Base-by-base conservation (phyloP, 805 yeast species). In the Candida suzukii region DNA sequence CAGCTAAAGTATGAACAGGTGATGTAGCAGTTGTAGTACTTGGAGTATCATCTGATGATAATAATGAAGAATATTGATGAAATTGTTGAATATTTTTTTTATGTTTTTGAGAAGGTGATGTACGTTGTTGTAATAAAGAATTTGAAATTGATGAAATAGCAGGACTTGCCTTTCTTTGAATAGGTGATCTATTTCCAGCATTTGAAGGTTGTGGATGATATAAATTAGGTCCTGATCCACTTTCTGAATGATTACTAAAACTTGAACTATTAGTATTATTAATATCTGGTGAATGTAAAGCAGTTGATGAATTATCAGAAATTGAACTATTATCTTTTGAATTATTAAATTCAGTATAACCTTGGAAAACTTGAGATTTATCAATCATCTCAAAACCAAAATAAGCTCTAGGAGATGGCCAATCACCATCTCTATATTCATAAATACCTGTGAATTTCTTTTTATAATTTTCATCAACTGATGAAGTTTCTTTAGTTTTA, bases 361-460 rank as follows among this genome's bases (percentile, higher is more conserved):
- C 27, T 7, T 33, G 27, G 3, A 14, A 33, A 3, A 33, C 6
- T 20, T 21, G 18, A 33, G 26, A 21, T 14, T 22, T 35, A 9
- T 53, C 53, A 26, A 58, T 37, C n/a, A 60, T n/a, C 4, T 41
- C 17, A 49, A 54, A 44, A 18, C 58, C 37, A 24, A 46, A 49
- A 35, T 52, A 60, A 1, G 57, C 64, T 22, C 65, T 47, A 17
- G 64, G 64, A 2, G 43, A 34, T 6, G 65, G 65, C 65, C 65
- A 60, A 13, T 46, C 43, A 6, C 42, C 29, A 22, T 37, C 42
- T 9, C 28, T 21, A 4, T 20, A 25, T 26, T 26, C 25, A 11
- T 18, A 35, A 16, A 18, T 26, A 9, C 38, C 38, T 26, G 38
- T 35, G 14, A 35, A 35, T 18, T 35, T 21, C 11, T 21, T 22